These are phyloP conservation scores for Coemansia sp. DNA, from an alignment of 192 early-diverging fungal species.

Conservation along the genomic window DNA sequence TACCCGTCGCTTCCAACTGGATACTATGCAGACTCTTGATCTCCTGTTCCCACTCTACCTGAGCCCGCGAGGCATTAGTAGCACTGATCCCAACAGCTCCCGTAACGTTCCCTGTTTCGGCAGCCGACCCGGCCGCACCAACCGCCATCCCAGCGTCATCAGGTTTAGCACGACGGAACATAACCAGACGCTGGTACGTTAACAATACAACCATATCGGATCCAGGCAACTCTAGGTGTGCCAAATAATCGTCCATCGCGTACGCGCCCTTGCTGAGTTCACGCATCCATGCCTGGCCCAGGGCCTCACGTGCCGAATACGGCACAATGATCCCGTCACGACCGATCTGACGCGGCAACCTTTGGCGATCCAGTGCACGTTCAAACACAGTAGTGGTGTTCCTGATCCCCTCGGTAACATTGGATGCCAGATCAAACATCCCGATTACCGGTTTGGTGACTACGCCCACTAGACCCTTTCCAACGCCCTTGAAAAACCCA, in stretches of 20 bases:
- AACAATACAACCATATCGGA: slow-evolving; percentile 86
- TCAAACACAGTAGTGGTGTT: slow-evolving; percentile 93
- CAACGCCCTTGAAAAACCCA: slow-evolving; percentile 94
- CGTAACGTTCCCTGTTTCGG: slow-evolving; percentile 35
- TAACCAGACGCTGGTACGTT: slow-evolving; percentile 74
- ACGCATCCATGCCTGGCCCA: slow-evolving; percentile 86
- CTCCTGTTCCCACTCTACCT: slow-evolving; percentile 83
- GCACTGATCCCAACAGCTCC: slow-evolving; percentile 50
- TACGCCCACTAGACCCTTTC: slow-evolving; percentile 89
- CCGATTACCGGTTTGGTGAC: slow-evolving; percentile 96
- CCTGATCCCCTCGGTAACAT: slow-evolving; percentile 89
- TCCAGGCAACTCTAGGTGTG: slow-evolving; percentile 78
- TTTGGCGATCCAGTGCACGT: slow-evolving; percentile 78
- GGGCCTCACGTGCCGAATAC: slow-evolving; percentile 73
- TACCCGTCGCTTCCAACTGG: slow-evolving; percentile 68
- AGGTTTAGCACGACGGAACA: slow-evolving; percentile 58
- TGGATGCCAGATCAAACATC: slow-evolving; percentile 91
- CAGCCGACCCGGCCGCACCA: slow-evolving; percentile 41
- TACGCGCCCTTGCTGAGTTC: slow-evolving; percentile 74
- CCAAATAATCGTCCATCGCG: slow-evolving; percentile 81
- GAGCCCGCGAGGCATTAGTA: slow-evolving; percentile 61
- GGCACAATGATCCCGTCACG: slow-evolving; percentile 80
- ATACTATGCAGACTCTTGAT: slow-evolving; percentile 70
- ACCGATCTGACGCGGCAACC: slow-evolving; percentile 82
- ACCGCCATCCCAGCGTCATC: slow-evolving; percentile 45